Evolutionary conservation across 108 stramenopile species (phyloP).

Genomic region (Conticribra weissflogii): DNA sequence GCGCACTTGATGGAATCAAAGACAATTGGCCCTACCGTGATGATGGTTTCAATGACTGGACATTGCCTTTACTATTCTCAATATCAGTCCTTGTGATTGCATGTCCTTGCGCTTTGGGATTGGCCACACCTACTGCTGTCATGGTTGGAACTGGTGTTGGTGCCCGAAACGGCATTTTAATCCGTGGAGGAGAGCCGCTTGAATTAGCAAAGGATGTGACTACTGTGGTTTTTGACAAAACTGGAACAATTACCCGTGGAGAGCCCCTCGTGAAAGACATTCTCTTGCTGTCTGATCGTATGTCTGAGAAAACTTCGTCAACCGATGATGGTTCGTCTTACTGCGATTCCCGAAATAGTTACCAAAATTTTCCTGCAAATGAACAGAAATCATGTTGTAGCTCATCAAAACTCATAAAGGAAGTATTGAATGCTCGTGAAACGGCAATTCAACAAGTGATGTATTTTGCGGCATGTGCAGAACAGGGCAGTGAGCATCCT

Average conservation of each 20-base stretch:
- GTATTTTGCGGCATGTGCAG: constrained; percentile 58
- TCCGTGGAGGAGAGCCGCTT: constrained; percentile 90
- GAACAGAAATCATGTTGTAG: neutral
- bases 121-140: constrained; percentile 91
- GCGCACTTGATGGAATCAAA: constrained; percentile 44
- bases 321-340: neutral
- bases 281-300: constrained; percentile 43
- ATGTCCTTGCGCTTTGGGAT: constrained; percentile 83
- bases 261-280: constrained; percentile 42
- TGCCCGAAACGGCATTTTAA: constrained; percentile 81
- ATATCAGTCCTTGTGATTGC: constrained; percentile 88
- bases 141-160: constrained; percentile 90
- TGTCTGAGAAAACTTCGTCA: neutral
- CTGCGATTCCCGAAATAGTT: too few relatives aligned
- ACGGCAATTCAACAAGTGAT: constrained; percentile 46
- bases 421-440: constrained; percentile 30
- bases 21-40: constrained; percentile 57
- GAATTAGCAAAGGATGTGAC: constrained; percentile 65
- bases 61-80: constrained; percentile 78
- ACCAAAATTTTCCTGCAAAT: too few relatives aligned
- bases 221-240: constrained; percentile 90
- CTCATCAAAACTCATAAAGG: neutral
- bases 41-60: constrained; percentile 61
- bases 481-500: constrained; percentile 64
- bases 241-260: constrained; percentile 68